Evolutionary conservation across 352 stramenopile species (phyloP).

Genomic region (Ophiocytium majus): DNA sequence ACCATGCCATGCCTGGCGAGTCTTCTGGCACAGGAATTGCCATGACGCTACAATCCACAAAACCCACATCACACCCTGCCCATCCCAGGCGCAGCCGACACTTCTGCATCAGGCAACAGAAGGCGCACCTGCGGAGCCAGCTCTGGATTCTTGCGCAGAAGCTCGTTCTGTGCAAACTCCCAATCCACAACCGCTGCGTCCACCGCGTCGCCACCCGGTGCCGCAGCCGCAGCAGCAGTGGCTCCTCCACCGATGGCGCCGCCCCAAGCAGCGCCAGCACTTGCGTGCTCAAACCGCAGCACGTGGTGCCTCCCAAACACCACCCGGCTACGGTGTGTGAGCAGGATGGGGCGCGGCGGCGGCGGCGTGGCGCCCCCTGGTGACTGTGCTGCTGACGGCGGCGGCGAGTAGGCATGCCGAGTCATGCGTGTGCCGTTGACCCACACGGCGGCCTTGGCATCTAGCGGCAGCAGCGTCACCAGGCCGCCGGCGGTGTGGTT

Average conservation of each 20-base stretch:
- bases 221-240: no score
- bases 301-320: slow-evolving; percentile 14
- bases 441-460: neutral
- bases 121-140: slow-evolving; percentile 6
- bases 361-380: no score
- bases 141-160: slow-evolving; percentile 7
- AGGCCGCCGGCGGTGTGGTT: neutral
- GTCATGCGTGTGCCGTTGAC: slow-evolving; percentile 4
- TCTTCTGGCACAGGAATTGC: neutral
- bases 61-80: neutral
- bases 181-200: neutral
- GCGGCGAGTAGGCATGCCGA: no score
- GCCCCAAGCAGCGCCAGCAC: neutral
- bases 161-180: slow-evolving; percentile 17
- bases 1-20: neutral
- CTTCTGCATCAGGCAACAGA: neutral
- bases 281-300: slow-evolving; percentile 15
- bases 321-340: neutral
- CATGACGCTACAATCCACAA: neutral
- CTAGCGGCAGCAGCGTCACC: neutral
- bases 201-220: no score
- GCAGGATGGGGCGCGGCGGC: neutral
- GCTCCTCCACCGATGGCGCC: no score
- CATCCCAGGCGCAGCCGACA: neutral
- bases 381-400: neutral